Percentiles rank a stretch among this genome's conserved stretches.
Conservation (phyloP, 805 yeast genomes). For the Diddensiella santjacobensis region DNA sequence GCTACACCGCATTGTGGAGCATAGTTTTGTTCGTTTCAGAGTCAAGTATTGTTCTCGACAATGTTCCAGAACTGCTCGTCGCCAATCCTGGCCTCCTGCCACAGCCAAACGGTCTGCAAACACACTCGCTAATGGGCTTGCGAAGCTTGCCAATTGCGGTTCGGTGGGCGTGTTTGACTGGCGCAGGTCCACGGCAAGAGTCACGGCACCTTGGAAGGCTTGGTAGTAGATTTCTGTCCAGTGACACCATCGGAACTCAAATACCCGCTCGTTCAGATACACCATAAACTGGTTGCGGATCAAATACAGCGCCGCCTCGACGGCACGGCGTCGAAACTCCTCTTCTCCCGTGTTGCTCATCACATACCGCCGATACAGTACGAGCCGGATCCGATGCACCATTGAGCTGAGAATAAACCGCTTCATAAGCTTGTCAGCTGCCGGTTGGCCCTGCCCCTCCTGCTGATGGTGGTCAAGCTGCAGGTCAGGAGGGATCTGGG, state of each 20-base stretch:
- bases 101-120: neutral
- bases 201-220: constrained; percentile 3
- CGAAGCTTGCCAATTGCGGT: neutral
- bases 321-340: neutral
- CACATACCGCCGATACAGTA: constrained; percentile 13
- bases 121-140: neutral
- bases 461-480: neutral
- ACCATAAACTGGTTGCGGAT: constrained; percentile 2
- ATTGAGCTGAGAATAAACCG: constrained; percentile 15
- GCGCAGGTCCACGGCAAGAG: constrained; percentile 4
- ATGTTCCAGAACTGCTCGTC: neutral
- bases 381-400: constrained; percentile 14
- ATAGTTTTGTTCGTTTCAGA: neutral
- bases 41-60: neutral
- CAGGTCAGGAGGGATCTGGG: neutral
- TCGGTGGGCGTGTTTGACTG: neutral
- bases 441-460: neutral
- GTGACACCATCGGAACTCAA: constrained; percentile 9
- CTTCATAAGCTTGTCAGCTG: constrained; percentile 7
- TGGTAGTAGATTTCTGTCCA: constrained; percentile 8
- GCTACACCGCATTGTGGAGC: neutral
- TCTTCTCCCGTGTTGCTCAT: neutral
- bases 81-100: neutral
- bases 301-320: constrained; percentile 1
- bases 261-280: neutral